Evolutionary conservation across 1,139 yeast species (phyloP), one percentile per base, ranked within the genome.

Genomic region (Debaryomyces subglobosus): DNA sequence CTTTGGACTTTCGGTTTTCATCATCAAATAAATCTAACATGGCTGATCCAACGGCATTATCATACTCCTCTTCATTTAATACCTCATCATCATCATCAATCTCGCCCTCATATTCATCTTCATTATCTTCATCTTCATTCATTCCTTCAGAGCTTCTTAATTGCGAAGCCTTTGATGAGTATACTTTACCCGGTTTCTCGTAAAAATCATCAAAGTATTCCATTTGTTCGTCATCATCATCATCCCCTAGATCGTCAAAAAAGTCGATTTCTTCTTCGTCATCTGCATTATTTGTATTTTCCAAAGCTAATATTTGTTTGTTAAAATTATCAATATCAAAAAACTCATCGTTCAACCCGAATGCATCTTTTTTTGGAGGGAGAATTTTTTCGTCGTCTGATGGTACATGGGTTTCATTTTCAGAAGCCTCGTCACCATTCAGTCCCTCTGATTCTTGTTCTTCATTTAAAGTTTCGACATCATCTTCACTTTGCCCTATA

Each of bases 251-350:
- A 39, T 68, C 77, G 20, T 74, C 86, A 63, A 85, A 86, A 57
- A 76, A 79, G 61, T 89, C 92, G 49, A 89, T 74, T 18, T 82
- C 84, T 18, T 67, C 68, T n/a, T 72, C 72, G 8, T 64, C 67
- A n/a, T 74, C 81, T 13, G 70, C 76, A 27, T 73, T 75, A 39
- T 71, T 71, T 12, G 67, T 68, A n/a, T 79, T 69, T 61, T 90
- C 97, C 60, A 86, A 78, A 2, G 84, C 89, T 43, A 89, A 65
- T 5, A 90, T 84, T 64, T 91, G 96, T 61, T 82, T 84, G 65
- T 91, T 89, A 71, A 89, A 92, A 43, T 86, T 88, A 55, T 90
- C 96, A 36, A 94, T 82, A 52, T 90, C 85, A 64, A 94, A 94
- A 57, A 92, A 86, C 8, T 84, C 89, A 61, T 90, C 96, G 61